Evolutionary conservation across 306 rosid genomes (phyloP).

Genomic region (Vigna trinervia): DNA sequence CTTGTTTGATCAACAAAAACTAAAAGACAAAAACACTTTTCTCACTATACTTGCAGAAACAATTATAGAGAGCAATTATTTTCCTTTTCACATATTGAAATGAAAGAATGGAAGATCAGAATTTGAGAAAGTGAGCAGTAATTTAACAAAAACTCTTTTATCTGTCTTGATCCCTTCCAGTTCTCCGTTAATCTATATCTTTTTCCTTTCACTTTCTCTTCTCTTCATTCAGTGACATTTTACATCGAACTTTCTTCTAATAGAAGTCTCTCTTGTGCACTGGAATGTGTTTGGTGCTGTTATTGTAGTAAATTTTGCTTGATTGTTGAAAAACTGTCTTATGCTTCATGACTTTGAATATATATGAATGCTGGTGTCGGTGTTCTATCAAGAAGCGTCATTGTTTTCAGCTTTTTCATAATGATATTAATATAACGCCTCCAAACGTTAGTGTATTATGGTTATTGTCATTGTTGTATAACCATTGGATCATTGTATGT

Average conservation of each 20-base stretch:
- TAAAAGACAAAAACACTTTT: conserved; percentile 26
- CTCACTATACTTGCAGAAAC: conserved; percentile 17
- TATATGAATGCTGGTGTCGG: conserved; percentile 14
- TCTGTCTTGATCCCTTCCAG: not conserved
- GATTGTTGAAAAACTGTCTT: conserved; percentile 5
- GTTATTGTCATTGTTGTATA: not conserved
- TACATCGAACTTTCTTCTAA: not conserved
- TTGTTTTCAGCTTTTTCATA: not conserved
- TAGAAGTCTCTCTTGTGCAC: not conserved
- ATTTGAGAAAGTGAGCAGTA: not conserved
- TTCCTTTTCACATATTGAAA: conserved; percentile 17
- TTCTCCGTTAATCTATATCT: not conserved
- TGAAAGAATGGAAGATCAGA: not conserved
- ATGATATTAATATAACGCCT: not conserved
- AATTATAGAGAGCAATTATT: not conserved
- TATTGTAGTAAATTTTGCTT: not conserved
- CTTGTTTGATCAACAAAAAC: conserved; percentile 33
- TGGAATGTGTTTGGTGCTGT: not conserved
- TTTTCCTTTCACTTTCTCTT: not conserved
- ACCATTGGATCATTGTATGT: not conserved
- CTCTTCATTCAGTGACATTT: conserved; percentile 2
- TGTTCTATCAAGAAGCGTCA: conserved; percentile 27
- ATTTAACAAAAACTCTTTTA: not conserved
- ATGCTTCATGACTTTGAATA: not conserved
- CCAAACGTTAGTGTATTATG: not conserved